Percentiles rank a stretch among this genome's conserved stretches.
Conservation (phyloP, 2,329 filamentous ascomycete genomes). For the Boeremia exigua region DNA sequence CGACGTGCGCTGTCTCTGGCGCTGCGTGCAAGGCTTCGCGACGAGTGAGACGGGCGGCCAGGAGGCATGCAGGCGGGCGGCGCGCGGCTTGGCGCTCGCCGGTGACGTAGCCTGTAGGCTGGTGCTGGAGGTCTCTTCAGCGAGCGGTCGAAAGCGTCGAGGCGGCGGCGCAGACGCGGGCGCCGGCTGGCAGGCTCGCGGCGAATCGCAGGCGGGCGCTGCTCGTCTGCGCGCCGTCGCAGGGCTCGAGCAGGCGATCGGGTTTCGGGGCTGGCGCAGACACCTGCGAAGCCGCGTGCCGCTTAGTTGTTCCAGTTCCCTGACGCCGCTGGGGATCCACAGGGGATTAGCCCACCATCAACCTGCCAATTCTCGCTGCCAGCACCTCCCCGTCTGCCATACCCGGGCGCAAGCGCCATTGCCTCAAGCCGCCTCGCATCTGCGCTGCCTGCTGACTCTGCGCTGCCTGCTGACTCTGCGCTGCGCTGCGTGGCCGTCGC, state of each 20-base stretch:
- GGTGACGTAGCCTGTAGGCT: constrained; percentile 13
- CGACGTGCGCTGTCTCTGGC: neutral
- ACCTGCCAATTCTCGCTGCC: constrained; percentile 11
- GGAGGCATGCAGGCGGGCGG: neutral
- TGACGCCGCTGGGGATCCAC: constrained; percentile 9
- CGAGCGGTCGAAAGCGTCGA: neutral
- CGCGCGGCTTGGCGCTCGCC: neutral
- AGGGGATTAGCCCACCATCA: constrained; percentile 15
- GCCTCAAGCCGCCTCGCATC: constrained; percentile 6
- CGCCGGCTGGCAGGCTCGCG: neutral
- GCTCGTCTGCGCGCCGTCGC: neutral
- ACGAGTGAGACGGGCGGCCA: neutral
- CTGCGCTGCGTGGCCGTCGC: constrained; percentile 7
- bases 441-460: neutral
- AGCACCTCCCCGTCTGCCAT: constrained; percentile 10
- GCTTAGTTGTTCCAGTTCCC: constrained; percentile 9
- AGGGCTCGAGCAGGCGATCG: neutral
- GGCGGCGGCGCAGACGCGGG: constrained; percentile 2
- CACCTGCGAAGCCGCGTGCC: constrained; percentile 9
- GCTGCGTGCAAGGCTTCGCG: constrained; percentile 1
- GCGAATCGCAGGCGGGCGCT: constrained; percentile 4
- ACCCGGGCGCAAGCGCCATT: constrained; percentile 13
- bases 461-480: neutral
- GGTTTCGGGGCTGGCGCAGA: neutral
- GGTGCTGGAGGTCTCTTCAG: too few species aligned